Percentiles rank a stretch among this genome's conserved stretches.
phyloP scores from a whole-genome alignment of 352 stramenopile species.

The Phytophthora pinifolia region DNA sequence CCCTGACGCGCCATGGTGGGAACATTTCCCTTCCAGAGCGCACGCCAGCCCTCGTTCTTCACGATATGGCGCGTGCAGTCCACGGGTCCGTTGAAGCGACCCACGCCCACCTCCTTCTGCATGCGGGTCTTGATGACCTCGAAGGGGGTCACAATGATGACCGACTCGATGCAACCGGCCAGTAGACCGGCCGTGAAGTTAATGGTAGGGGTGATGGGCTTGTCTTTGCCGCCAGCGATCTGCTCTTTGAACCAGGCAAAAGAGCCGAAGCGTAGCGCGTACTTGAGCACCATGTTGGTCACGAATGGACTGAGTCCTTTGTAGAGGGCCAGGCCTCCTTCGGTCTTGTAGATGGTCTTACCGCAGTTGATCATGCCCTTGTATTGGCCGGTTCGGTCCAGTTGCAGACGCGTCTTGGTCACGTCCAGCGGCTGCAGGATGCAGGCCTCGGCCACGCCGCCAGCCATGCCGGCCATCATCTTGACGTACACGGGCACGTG shows the following conservation, averaged over 20 bases:
- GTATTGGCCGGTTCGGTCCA: conserved; percentile 77
- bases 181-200: conserved; percentile 91
- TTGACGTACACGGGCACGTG: conserved; percentile 77
- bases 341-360: conserved; percentile 78
- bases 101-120: conserved; percentile 93
- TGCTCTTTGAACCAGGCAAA: conserved; percentile 89
- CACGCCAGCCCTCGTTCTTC: conserved; percentile 91
- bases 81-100: conserved; percentile 88
- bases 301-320: conserved; percentile 86
- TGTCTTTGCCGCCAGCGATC: conserved; percentile 71
- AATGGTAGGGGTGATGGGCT: conserved; percentile 63
- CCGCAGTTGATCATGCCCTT: conserved; percentile 85
- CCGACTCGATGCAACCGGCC: conserved; percentile 94
- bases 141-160: conserved; percentile 97
- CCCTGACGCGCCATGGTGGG: conserved; percentile 97
- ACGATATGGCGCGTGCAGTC: conserved; percentile 94
- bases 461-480: conserved; percentile 86
- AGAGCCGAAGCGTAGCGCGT: conserved; percentile 84
- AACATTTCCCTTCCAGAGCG: conserved; percentile 96
- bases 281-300: conserved; percentile 91
- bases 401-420: conserved; percentile 86
- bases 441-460: conserved; percentile 84
- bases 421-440: conserved; percentile 83
- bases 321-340: conserved; percentile 77
- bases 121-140: conserved; percentile 99